Percentiles rank a stretch among this genome's conserved stretches.
Conservation (phyloP, 2,329 filamentous ascomycete genomes). For the Alternaria alternata region DNA sequence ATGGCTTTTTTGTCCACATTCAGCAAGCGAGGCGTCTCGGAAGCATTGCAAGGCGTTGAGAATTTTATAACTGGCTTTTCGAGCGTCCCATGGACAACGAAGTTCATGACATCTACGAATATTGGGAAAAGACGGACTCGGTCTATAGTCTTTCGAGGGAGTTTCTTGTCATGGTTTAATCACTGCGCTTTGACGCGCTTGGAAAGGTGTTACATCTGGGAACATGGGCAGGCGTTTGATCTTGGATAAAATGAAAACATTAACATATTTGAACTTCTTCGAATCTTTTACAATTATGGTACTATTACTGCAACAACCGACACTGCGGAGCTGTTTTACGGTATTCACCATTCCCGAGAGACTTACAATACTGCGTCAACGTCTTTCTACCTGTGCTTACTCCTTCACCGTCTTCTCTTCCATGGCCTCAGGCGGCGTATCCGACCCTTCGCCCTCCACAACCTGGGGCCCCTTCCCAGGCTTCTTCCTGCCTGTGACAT, state of each 20-base stretch:
- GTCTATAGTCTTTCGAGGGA: slow-evolving; percentile 18
- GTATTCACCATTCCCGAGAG: background rate
- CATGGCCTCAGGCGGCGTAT: slow-evolving; percentile 28
- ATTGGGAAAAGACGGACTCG: slow-evolving; percentile 11
- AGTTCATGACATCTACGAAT: slow-evolving; percentile 29
- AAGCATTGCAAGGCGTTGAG: slow-evolving; percentile 40
- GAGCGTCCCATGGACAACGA: slow-evolving; percentile 36
- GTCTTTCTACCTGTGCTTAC: background rate
- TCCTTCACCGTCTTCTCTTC: slow-evolving; percentile 33
- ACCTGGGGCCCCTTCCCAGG: slow-evolving; percentile 17
- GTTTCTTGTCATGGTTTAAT: slow-evolving; percentile 3
- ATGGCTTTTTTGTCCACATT: slow-evolving; percentile 25
- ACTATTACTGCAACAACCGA: background rate
- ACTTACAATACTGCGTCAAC: background rate
- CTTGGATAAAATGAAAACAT: slow-evolving; percentile 13
- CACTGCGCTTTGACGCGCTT: slow-evolving; percentile 2
- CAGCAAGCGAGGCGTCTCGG: slow-evolving; percentile 45
- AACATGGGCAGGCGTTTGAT: background rate
- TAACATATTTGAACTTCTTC: background rate
- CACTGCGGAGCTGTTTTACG: background rate
- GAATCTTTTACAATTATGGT: background rate
- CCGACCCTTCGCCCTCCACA: slow-evolving; percentile 28
- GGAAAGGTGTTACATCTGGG: background rate
- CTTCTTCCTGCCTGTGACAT: slow-evolving; percentile 58
- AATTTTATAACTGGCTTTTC: slow-evolving; percentile 24